Percentiles rank a stretch among this genome's conserved stretches.
phyloP scores from a whole-genome alignment of 1,284 basidiomycete species.

The Wallemia mellicola region DNA sequence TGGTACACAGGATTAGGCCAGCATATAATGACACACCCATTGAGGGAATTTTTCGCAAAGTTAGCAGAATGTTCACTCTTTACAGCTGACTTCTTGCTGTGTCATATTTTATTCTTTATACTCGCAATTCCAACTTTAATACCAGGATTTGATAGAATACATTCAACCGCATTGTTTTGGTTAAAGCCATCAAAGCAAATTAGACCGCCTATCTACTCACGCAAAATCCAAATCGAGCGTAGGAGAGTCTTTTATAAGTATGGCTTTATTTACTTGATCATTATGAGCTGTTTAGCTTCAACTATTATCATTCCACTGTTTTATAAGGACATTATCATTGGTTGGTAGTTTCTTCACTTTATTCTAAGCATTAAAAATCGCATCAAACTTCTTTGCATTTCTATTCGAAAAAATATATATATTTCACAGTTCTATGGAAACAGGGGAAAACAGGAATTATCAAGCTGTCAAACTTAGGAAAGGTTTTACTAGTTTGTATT shows the following conservation, averaged over 20 bases:
- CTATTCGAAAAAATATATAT: not conserved
- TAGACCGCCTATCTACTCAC: slow-evolving; percentile 66
- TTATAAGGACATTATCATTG: not conserved
- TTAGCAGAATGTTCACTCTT: slow-evolving; percentile 85
- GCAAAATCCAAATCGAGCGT: slow-evolving; percentile 57
- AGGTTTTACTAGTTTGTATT: too few species aligned
- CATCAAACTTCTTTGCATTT: not conserved
- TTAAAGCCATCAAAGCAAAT: slow-evolving; percentile 49
- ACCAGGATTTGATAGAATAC: slow-evolving; percentile 56
- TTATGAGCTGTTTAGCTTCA: not conserved
- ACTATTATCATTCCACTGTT: not conserved
- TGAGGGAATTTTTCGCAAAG: slow-evolving; percentile 81
- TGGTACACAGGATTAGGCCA: slow-evolving; percentile 66
- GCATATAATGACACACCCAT: slow-evolving; percentile 70
- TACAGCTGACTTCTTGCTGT: slow-evolving; percentile 48
- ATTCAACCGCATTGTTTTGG: slow-evolving; percentile 53
- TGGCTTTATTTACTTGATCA: slow-evolving; percentile 10
- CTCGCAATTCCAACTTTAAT: slow-evolving; percentile 50
- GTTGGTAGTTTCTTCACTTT: not conserved
- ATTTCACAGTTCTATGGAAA: too few species aligned
- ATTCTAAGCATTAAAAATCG: not conserved
- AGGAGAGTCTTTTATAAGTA: slow-evolving; percentile 39
- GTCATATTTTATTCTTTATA: slow-evolving; percentile 38
- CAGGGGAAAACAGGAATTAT: too few species aligned
- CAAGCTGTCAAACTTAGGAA: too few species aligned